Base-by-base conservation (phyloP, 2,329 filamentous ascomycete genomes). In the Ascochyta clinopodiicola region DNA sequence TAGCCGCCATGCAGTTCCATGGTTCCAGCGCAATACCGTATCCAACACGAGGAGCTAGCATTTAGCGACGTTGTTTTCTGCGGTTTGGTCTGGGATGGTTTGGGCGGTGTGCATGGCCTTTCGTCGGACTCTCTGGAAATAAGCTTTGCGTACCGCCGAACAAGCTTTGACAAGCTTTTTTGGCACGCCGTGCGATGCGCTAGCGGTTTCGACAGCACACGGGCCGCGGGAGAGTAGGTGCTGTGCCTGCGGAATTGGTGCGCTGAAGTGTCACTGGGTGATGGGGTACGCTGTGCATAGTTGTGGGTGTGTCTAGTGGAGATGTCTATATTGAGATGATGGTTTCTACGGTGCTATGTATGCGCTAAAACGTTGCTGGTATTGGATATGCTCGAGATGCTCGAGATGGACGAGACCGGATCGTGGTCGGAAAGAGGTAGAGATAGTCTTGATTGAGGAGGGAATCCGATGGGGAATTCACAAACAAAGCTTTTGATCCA, bases 81-180 rank as follows among this genome's bases (percentile, higher is more conserved):
- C 29, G 10, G 29, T 31, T 31, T 10, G 29, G 29, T 31, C 4
- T 5, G 12, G 29, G 12, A 10, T 13, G 29, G 3, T 15, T 24
- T 24, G 22, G 22, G 22, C 22, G 4, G 22, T 32, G 19, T 27
- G 25, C 21, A 25, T 38, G 21, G 34, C 44, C 35, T 6, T 48
- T 48, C 44, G 48, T 38, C 27, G 38, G 34, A 34, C 21, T 12
- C 22, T 17, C 39, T 9, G 3, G 9, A 15, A 13, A 15, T 27
- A 48, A 48, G 44, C 44, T 54, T 54, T 44, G 6, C 4, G 8
- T 43, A 37, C n/a, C 13, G 17, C 32, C 15, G 15, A 9, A 35
- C 22, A 53, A 53, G 51, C 51, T 44, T 47, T 38, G 29, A 17
- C 21, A 53, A 53, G 51, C 51, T 47, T 53, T 36, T 25, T 6